phyloP scores from a whole-genome alignment of 2,329 filamentous ascomycete species.

The Periglandula ipomoeae region DNA sequence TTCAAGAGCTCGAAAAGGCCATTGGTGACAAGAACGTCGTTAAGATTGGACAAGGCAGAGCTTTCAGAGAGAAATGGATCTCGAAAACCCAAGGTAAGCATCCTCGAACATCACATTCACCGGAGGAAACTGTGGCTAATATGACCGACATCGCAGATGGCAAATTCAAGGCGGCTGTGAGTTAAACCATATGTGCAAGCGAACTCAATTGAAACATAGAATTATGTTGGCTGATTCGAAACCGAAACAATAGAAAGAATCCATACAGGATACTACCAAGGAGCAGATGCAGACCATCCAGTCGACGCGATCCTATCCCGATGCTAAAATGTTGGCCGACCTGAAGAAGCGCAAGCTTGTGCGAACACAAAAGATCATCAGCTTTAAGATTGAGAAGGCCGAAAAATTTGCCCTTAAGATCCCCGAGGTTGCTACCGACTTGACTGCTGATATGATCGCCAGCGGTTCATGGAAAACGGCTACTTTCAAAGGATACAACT shows the following conservation, averaged over 20 bases:
- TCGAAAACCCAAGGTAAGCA: conserved; percentile 46
- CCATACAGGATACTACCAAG: conserved; percentile 71
- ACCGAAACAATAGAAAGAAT: conserved; percentile 41
- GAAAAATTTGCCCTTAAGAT: conserved; percentile 83
- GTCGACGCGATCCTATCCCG: conserved; percentile 54
- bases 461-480: conserved; percentile 87
- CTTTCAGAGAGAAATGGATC: conserved; percentile 76
- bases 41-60: conserved; percentile 88
- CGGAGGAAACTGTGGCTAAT: conserved; percentile 1
- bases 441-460: conserved; percentile 87
- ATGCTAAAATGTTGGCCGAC: conserved; percentile 69
- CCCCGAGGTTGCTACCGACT: conserved; percentile 85
- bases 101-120: conserved; percentile 17
- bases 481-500: conserved; percentile 73
- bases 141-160: conserved; percentile 6
- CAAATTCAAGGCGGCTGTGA: conserved; percentile 8
- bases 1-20: conserved; percentile 59
- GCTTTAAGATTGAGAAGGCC: conserved; percentile 77
- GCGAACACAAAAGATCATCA: conserved; percentile 72
- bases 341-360: conserved; percentile 90
- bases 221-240: neutral
- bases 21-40: conserved; percentile 66
- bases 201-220: neutral
- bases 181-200: neutral
- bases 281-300: conserved; percentile 67